Evolutionary conservation across 768 basidiomycete species (phyloP).

Genomic region (Pisolithus sp.): DNA sequence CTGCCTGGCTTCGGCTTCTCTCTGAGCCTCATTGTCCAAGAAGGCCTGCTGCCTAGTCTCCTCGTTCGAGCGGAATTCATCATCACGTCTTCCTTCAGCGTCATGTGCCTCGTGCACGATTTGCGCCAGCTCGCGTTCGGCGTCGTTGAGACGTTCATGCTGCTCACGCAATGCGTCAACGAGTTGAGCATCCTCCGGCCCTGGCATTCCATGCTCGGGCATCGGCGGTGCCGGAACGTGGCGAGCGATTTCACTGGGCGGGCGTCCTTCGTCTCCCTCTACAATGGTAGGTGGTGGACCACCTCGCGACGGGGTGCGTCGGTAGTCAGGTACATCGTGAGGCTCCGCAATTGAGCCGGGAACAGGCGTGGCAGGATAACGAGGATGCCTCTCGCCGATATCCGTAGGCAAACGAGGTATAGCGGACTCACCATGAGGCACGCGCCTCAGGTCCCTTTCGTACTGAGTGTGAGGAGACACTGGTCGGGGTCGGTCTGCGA

Average conservation of each 20-base stretch:
- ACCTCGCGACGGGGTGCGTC: conserved; percentile 14
- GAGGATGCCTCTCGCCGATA: background rate
- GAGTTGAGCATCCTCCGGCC: conserved; percentile 24
- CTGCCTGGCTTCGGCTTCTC: conserved; percentile 50
- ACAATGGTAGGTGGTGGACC: conserved; percentile 3
- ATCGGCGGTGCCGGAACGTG: conserved; percentile 20
- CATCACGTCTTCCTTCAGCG: conserved; percentile 59
- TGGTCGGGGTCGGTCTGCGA: conserved; percentile 12
- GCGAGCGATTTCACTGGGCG: conserved; percentile 21
- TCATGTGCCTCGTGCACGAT: conserved; percentile 45
- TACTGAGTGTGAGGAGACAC: conserved; percentile 6
- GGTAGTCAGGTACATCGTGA: background rate
- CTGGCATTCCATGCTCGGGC: conserved; percentile 10
- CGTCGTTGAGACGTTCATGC: conserved; percentile 50
- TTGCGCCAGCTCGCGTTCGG: conserved; percentile 44
- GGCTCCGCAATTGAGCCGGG: background rate
- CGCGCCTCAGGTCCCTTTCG: conserved; percentile 2
- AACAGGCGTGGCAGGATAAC: background rate
- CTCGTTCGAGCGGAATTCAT: conserved; percentile 58
- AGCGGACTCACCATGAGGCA: conserved; percentile 10
- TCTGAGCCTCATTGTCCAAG: conserved; percentile 48
- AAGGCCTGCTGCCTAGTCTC: conserved; percentile 59
- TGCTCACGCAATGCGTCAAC: conserved; percentile 44
- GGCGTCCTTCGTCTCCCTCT: conserved; percentile 16
- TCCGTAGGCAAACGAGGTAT: conserved; percentile 12